Evolutionary conservation across 1,284 basidiomycete genomes (phyloP), one percentile per base, ranked within the genome.

Genomic region (Tausonia pullulans): DNA sequence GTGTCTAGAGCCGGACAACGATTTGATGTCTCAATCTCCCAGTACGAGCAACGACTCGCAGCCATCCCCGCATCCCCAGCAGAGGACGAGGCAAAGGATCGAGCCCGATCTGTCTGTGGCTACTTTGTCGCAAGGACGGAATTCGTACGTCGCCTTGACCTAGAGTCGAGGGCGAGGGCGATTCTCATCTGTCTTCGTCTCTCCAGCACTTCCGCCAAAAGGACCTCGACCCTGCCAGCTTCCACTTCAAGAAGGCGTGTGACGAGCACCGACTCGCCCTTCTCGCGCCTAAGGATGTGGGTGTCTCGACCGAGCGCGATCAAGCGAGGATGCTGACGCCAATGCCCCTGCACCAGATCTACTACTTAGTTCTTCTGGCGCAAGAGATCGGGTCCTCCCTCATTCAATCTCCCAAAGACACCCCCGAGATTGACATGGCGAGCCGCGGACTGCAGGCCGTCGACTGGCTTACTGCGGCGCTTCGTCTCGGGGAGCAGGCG

Each of bases 41-140:
- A 63, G 62, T 63, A 51, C 27, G 62, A 63, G 51, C 55, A 63
- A 13, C 62, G 52, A 4, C 45, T 63, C 4, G 49, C 62, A 8
- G 14, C 50, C 3, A 41, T 49, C 13, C 55, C 62, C 11, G 45
- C 55, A 8, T 52, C 62, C 7, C 40, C 44, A 13, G 10, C 43
- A 9, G 48, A 58, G 27, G 57, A 49, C 16, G 62, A 52, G 44
- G 43, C 48, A 13, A 10, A 56, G 10, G 62, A 63, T 40, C 45
- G 62, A 45, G 55, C 62, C 43, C 44, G 43, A 11, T 45, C 62
- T 3, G 14, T 58, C 55, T 58, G 55, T 9, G 48, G 46, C 40
- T 63, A 63, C 48, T 63, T 16, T 43, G 39, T 48, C 9, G 55
- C 62, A 50, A 54, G 62, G 13, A 44, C 62, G 8, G 62, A 63